A percentile compares a stretch with the other conserved stretches of the same genome.
These are phyloP conservation scores for Fonsecaea erecta DNA, from an alignment of 2,329 filamentous ascomycete genomes.

Conservation along the genomic window DNA sequence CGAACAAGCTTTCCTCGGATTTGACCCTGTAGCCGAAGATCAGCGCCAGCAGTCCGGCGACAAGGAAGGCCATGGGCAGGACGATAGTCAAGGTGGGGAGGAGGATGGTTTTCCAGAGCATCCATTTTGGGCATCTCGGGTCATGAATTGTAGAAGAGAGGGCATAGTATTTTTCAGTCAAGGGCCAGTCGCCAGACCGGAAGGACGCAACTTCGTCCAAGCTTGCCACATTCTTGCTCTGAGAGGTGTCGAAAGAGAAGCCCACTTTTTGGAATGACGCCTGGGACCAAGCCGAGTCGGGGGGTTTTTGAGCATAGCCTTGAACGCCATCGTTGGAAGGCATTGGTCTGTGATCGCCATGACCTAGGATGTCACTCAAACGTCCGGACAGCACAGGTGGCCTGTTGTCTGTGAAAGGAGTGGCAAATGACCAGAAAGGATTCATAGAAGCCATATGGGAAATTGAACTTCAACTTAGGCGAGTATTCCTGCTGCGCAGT, in stretches of 20 bases:
- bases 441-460: constrained; percentile 16
- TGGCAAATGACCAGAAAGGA: constrained; percentile 18
- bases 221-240: constrained; percentile 13
- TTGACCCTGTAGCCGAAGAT: constrained; percentile 35
- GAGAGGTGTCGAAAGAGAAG: constrained; percentile 18
- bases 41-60: constrained; percentile 30
- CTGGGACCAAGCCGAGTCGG: constrained; percentile 26
- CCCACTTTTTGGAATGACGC: constrained; percentile 2
- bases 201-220: constrained; percentile 10
- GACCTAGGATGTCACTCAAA: constrained; percentile 7
- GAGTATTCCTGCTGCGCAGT: not conserved
- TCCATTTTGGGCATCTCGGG: constrained; percentile 16
- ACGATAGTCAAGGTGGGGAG: constrained; percentile 31
- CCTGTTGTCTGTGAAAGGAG: constrained; percentile 1
- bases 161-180: constrained; percentile 28
- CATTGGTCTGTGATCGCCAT: constrained; percentile 7
- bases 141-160: constrained; percentile 11
- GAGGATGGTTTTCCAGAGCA: constrained; percentile 29
- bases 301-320: constrained; percentile 14
- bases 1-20: constrained; percentile 26
- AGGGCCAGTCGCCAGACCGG: constrained; percentile 20
- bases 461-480: not conserved
- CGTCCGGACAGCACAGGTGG: constrained; percentile 7
- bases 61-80: constrained; percentile 33
- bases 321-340: constrained; percentile 12